Evolutionary conservation across 2,329 filamentous ascomycete genomes (phyloP).

Genomic region (Apiospora arundinis): DNA sequence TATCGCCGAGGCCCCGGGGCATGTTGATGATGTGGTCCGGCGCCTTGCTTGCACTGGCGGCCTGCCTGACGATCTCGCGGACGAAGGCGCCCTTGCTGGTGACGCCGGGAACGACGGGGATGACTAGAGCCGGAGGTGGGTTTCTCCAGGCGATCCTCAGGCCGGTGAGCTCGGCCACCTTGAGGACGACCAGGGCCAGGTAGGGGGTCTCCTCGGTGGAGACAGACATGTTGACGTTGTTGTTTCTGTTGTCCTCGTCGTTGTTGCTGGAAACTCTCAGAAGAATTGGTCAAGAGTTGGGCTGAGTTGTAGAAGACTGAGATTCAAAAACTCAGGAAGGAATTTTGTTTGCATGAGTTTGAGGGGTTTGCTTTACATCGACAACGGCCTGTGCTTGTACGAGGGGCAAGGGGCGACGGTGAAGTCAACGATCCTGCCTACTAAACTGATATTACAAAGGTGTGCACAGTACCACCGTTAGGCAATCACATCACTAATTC

Average conservation of each 20-base stretch:
- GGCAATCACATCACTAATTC: not conserved
- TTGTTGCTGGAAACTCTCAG: not conserved
- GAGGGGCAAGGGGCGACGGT: not conserved
- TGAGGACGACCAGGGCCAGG: not conserved
- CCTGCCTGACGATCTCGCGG: not conserved
- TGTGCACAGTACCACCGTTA: not conserved
- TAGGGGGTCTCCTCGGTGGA: not conserved
- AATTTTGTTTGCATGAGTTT: not conserved
- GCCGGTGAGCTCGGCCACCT: not conserved
- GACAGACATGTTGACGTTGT: not conserved
- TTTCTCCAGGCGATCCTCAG: not conserved
- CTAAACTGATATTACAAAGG: not conserved
- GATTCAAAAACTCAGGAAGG: not conserved
- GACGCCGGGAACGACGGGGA: not conserved
- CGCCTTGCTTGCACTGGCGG: not conserved
- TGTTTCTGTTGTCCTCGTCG: not conserved
- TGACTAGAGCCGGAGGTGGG: not conserved
- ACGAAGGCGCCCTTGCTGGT: slow-evolving; percentile 13
- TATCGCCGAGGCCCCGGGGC: not conserved
- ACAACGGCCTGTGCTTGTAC: not conserved
- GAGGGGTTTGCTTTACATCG: not conserved
- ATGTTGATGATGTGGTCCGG: slow-evolving; percentile 1
- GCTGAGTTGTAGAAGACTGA: not conserved
- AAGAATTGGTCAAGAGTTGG: not conserved
- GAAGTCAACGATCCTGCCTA: not conserved